Percentiles rank a stretch among this genome's conserved stretches.
phyloP scores from a whole-genome alignment of 129 eudicot species.

The Apium graveolens region DNA sequence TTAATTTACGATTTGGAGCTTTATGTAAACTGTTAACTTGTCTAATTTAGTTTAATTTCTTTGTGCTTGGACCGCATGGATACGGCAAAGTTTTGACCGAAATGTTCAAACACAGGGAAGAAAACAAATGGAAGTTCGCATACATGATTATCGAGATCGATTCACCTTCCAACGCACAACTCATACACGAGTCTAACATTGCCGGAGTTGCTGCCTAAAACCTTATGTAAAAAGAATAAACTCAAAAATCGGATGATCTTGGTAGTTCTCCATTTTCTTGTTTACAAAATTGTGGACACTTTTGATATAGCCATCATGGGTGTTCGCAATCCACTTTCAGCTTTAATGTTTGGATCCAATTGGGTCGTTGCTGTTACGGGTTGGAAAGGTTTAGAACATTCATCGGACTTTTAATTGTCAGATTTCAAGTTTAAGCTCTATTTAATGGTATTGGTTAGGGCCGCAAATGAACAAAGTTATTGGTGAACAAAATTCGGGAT shows the following conservation, averaged over 20 bases:
- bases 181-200: conserved; percentile 73
- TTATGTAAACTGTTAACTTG: not conserved
- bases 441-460: too few relatives aligned
- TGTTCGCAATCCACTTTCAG: not conserved
- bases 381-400: too few relatives aligned
- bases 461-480: too few relatives aligned
- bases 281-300: not conserved
- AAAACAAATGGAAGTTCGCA: conserved; percentile 81
- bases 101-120: conserved; percentile 80
- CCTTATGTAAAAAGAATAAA: not conserved
- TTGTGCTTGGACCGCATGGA: conserved; percentile 85
- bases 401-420: not conserved
- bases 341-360: not conserved
- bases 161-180: conserved; percentile 59
- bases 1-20: not conserved
- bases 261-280: not conserved
- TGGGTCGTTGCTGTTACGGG: too few relatives aligned
- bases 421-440: not conserved
- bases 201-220: not conserved
- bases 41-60: conserved; percentile 49
- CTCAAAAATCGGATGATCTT: not conserved
- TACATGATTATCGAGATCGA: conserved; percentile 70
- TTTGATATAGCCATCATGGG: not conserved
- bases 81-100: conserved; percentile 59
- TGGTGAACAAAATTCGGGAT: too few relatives aligned